Conservation (phyloP, 2,329 filamentous ascomycete species). For the Apiospora koreana region DNA sequence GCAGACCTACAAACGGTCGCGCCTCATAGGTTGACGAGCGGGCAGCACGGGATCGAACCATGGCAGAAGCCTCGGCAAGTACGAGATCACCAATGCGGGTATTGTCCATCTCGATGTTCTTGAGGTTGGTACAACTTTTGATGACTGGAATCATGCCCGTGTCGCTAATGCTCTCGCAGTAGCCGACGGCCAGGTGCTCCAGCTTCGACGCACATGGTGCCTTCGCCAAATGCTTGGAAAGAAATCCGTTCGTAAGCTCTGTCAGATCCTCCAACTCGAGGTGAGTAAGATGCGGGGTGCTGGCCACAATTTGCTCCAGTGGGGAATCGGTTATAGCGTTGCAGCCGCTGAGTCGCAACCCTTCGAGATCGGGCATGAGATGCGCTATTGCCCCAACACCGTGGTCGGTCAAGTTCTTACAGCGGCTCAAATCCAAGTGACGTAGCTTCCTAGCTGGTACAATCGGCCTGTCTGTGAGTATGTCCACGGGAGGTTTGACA, state of each 20-base stretch:
- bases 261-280: conserved; percentile 87
- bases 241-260: conserved; percentile 71
- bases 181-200: conserved; percentile 83
- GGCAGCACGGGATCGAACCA: conserved; percentile 66
- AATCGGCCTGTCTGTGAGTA: conserved; percentile 73
- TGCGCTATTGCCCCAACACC: conserved; percentile 73
- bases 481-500: conserved; percentile 73
- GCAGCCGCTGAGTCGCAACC: conserved; percentile 80
- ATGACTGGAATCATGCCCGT: conserved; percentile 80
- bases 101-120: conserved; percentile 85
- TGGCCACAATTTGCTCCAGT: conserved; percentile 71
- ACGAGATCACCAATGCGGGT: conserved; percentile 86
- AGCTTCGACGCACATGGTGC: conserved; percentile 72
- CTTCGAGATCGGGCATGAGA: conserved; percentile 77
- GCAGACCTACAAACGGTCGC: conserved; percentile 63
- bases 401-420: conserved; percentile 68
- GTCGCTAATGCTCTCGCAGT: conserved; percentile 85
- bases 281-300: conserved; percentile 76
- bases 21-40: conserved; percentile 40
- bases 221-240: conserved; percentile 73
- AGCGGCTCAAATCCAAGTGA: conserved; percentile 84
- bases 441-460: conserved; percentile 78
- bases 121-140: conserved; percentile 69
- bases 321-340: conserved; percentile 71
- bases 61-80: conserved; percentile 80